Evolutionary conservation across 208 protist genomes (phyloP).

Genomic region (Trypanosoma rangeli): DNA sequence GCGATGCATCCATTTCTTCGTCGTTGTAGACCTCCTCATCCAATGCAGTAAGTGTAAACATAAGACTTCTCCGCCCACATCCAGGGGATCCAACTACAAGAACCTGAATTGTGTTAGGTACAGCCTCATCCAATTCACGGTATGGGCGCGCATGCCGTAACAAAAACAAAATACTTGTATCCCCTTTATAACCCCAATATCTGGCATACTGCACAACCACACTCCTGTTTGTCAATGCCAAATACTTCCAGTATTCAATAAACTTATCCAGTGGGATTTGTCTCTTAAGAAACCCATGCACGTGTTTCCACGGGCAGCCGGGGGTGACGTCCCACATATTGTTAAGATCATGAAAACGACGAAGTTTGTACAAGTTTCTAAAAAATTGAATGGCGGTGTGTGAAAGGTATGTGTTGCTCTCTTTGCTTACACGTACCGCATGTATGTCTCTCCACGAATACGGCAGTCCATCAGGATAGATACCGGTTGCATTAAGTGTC

Average conservation of each 20-base stretch:
- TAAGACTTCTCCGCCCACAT: slow-evolving; percentile 58
- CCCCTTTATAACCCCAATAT: slow-evolving; percentile 87
- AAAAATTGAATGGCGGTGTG: slow-evolving; percentile 82
- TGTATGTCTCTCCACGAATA: slow-evolving; percentile 85
- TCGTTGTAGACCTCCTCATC: slow-evolving; percentile 28
- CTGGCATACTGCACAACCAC: slow-evolving; percentile 81
- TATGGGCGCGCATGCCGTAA: slow-evolving; percentile 45
- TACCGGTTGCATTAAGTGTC: slow-evolving; percentile 66
- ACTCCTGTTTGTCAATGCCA: slow-evolving; percentile 66
- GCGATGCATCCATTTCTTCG: background rate
- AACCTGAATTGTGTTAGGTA: slow-evolving; percentile 79
- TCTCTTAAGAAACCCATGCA: slow-evolving; percentile 53
- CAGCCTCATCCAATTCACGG: slow-evolving; percentile 38
- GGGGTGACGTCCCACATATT: slow-evolving; percentile 84
- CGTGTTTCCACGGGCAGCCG: slow-evolving; percentile 73
- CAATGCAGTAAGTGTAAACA: slow-evolving; percentile 40
- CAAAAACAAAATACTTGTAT: slow-evolving; percentile 70
- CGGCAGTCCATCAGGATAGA: slow-evolving; percentile 65
- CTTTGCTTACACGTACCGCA: slow-evolving; percentile 47
- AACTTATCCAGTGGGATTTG: slow-evolving; percentile 68
- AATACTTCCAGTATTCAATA: slow-evolving; percentile 88
- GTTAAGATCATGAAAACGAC: slow-evolving; percentile 39
- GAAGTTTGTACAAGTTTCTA: slow-evolving; percentile 71
- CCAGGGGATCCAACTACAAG: slow-evolving; percentile 54
- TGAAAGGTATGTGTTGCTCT: slow-evolving; percentile 84